Percentiles rank a stretch among this genome's conserved stretches.
Conservation (phyloP, 2,329 filamentous ascomycete genomes). For the Lecanoromycetidae sp. region DNA sequence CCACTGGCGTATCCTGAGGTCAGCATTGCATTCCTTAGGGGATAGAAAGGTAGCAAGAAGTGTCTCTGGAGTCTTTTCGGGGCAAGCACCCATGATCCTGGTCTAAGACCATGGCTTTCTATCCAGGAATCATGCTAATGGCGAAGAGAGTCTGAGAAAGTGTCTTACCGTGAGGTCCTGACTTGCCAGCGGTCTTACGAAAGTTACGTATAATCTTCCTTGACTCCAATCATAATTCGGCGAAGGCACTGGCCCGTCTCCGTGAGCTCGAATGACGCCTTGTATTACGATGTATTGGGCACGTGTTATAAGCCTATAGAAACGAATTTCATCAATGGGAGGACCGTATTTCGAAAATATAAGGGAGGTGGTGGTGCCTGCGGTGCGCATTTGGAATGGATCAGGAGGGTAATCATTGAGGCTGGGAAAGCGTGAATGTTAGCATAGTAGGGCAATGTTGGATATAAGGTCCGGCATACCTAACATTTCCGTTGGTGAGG, state of each 20-base stretch:
- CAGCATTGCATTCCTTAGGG: no score
- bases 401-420: not conserved
- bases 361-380: not conserved
- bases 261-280: not conserved
- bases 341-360: constrained; percentile 1
- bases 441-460: no score
- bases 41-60: no score
- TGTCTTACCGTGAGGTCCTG: not conserved
- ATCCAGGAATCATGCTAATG: no score
- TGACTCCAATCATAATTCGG: not conserved
- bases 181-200: not conserved
- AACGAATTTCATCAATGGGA: not conserved
- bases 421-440: not conserved
- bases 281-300: not conserved
- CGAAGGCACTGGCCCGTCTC: not conserved
- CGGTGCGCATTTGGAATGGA: not conserved
- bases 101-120: no score
- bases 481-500: no score
- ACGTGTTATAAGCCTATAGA: not conserved
- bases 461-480: no score
- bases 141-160: no score
- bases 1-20: no score
- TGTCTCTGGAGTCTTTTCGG: no score
- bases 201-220: not conserved
- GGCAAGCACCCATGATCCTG: no score